Conservation (phyloP, 1,284 basidiomycete genomes). For the Leccinum angustisporum region DNA sequence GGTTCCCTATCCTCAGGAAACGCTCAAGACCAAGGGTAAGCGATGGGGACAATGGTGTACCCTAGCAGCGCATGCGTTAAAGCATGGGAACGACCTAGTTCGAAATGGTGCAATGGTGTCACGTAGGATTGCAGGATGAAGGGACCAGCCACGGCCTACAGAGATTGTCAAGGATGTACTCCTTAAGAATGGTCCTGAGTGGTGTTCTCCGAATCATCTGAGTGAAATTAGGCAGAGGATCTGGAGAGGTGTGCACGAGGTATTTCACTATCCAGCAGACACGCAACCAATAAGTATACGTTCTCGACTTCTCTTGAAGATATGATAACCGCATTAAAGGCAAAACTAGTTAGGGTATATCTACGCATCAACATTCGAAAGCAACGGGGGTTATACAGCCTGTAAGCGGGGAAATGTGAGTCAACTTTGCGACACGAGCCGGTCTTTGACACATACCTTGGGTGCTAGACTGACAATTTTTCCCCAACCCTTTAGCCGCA, state of each 20-base stretch:
- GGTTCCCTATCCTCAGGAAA: slow-evolving; percentile 12
- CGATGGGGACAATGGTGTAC: slow-evolving; percentile 17
- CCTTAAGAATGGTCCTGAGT: slow-evolving; percentile 5
- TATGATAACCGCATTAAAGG: neutral
- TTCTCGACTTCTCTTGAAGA: neutral
- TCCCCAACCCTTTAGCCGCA: slow-evolving; percentile 91
- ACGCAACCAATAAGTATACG: neutral
- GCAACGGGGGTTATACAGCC: slow-evolving; percentile 20
- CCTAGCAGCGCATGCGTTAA: slow-evolving; percentile 30
- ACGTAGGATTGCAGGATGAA: neutral
- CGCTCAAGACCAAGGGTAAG: slow-evolving; percentile 4
- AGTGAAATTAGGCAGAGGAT: neutral
- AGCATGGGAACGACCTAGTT: slow-evolving; percentile 10
- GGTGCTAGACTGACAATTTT: slow-evolving; percentile 93
- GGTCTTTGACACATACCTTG: slow-evolving; percentile 44
- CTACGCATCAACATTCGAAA: slow-evolving; percentile 4
- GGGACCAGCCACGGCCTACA: neutral
- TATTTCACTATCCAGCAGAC: neutral
- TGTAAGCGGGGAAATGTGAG: neutral
- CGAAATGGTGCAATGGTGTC: slow-evolving; percentile 2
- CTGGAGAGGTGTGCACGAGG: neutral
- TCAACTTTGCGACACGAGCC: neutral
- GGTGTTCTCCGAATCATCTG: slow-evolving; percentile 17
- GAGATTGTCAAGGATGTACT: neutral
- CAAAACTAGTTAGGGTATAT: slow-evolving; percentile 9